Evolutionary conservation across 305 asterid species (phyloP), one percentile per base, ranked within the genome.

Genomic region (Stenogyne calaminthoides): DNA sequence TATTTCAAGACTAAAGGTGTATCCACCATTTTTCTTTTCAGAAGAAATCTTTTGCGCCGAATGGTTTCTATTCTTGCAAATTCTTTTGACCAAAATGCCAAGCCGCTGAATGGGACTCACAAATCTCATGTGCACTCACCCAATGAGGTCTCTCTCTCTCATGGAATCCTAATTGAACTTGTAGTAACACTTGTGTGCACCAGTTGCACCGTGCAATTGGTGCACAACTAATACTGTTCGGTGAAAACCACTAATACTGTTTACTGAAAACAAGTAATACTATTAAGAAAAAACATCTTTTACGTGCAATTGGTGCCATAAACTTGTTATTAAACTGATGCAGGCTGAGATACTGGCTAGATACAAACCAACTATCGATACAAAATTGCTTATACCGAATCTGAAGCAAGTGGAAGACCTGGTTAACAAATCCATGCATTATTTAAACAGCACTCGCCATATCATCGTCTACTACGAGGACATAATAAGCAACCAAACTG

Each of bases 321-420:
- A 32, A 18, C 36, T 47, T 58, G 22, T 39, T 68, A 29, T 58
- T 16, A 44, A 42, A 9, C 69, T 68, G 16, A 57, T 82, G 82
- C 90, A 95, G 99, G 99, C 99, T 19, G 88, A 85, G 83, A 83
- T 89, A 73, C 96, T 95, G 64, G 98, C 99, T 52, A 88, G 73
- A 68, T 95, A 86, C 85, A 92, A 89, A 80, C 99, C 99, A 3
- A 83, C 74, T 37, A 72, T 92, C 62, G 81, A 95, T 66, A 81
- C 96, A 39, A 84, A 86, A 27, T 18, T 76, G 72, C 81, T 92
- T 52, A 64, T 95, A 59, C 86, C 88, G 9, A 72, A 76, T 71
- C 84, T 95, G 76, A 82, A 70, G 81, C 92, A 87, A 83, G 90
- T 87, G 62, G 98, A 90, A 19, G 87, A 87, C 11, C 82, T 88